A percentile compares a stretch with the other conserved stretches of the same genome.
These are phyloP conservation scores for Fusarium algeriense DNA, from an alignment of 2,329 filamentous ascomycete species.

Conservation along the genomic window DNA sequence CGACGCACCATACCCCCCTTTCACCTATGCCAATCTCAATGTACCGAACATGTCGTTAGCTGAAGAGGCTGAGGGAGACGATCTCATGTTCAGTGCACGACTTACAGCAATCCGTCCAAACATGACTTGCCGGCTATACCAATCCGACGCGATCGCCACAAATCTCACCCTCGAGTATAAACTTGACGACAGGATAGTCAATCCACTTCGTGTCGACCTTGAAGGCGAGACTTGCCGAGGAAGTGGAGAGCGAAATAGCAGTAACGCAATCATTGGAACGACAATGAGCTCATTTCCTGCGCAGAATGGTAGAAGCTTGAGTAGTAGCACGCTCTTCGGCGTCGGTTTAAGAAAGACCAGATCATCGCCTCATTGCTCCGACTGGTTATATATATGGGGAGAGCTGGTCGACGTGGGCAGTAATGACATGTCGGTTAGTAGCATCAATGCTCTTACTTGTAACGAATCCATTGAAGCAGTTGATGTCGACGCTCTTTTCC, in stretches of 20 bases:
- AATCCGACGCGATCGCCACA: slow-evolving; percentile 39
- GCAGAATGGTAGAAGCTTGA: neutral
- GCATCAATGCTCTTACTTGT: slow-evolving; percentile 52
- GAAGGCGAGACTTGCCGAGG: slow-evolving; percentile 39
- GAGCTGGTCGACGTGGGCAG: slow-evolving; percentile 42
- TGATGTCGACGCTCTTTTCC: slow-evolving; percentile 40
- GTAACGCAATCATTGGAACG: slow-evolving; percentile 39
- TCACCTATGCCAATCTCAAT: slow-evolving; percentile 52
- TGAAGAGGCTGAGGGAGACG: slow-evolving; percentile 16
- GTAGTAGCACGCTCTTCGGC: slow-evolving; percentile 33
- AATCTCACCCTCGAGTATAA: slow-evolving; percentile 42
- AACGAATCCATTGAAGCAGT: slow-evolving; percentile 54
- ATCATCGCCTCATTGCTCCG: slow-evolving; percentile 46
- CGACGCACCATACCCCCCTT: slow-evolving; percentile 52
- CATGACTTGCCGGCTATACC: slow-evolving; percentile 45
- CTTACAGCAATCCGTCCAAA: slow-evolving; percentile 51
- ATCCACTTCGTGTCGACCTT: slow-evolving; percentile 43
- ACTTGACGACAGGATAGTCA: slow-evolving; percentile 26
- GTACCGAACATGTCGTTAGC: slow-evolving; percentile 44
- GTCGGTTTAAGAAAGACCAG: slow-evolving; percentile 35
- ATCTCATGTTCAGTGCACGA: slow-evolving; percentile 41
- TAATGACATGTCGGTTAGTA: slow-evolving; percentile 45
- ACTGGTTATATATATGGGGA: slow-evolving; percentile 55
- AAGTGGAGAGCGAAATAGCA: slow-evolving; percentile 5
- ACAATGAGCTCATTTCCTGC: neutral